phyloP scores from a whole-genome alignment of 805 yeast species.

The Yarrowia keelungensis region DNA sequence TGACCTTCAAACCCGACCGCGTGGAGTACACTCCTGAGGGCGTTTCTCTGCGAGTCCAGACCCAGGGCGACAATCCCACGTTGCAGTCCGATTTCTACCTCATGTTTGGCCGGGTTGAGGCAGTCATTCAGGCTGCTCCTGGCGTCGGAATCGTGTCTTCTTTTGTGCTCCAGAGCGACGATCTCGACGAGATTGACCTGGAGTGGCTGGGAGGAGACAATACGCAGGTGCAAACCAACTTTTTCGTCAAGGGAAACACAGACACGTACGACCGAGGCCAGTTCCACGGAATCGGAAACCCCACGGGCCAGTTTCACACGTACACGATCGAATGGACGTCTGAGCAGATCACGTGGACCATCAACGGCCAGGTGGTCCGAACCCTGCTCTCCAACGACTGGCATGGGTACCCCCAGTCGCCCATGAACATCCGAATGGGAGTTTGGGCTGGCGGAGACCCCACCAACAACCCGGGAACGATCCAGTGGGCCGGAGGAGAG shows the following conservation, averaged over 20 bases:
- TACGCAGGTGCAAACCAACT: slow-evolving; percentile 73
- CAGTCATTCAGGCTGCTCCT: slow-evolving; percentile 69
- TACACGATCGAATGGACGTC: slow-evolving; percentile 87
- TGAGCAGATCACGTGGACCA: slow-evolving; percentile 67
- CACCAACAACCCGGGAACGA: slow-evolving; percentile 62
- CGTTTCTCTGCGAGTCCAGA: slow-evolving; percentile 62
- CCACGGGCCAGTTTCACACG: slow-evolving; percentile 68
- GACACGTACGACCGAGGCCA: slow-evolving; percentile 81
- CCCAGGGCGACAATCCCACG: slow-evolving; percentile 79
- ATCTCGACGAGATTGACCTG: slow-evolving; percentile 85
- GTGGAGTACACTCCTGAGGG: slow-evolving; percentile 63
- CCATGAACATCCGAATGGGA: slow-evolving; percentile 72
- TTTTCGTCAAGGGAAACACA: slow-evolving; percentile 80
- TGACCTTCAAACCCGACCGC: slow-evolving; percentile 48
- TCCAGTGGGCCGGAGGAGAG: slow-evolving; percentile 75
- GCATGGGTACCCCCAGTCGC: slow-evolving; percentile 89
- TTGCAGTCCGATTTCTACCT: slow-evolving; percentile 78
- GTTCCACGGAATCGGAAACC: slow-evolving; percentile 60
- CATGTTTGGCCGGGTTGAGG: slow-evolving; percentile 88
- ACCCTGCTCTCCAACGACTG: slow-evolving; percentile 60
- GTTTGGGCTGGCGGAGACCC: slow-evolving; percentile 62
- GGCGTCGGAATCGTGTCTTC: slow-evolving; percentile 85
- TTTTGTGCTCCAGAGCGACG: slow-evolving; percentile 81
- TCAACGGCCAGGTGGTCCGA: slow-evolving; percentile 76
- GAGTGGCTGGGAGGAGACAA: slow-evolving; percentile 88